phyloP scores from a whole-genome alignment of 306 rosid genomes.

The Malus sylvestris region DNA sequence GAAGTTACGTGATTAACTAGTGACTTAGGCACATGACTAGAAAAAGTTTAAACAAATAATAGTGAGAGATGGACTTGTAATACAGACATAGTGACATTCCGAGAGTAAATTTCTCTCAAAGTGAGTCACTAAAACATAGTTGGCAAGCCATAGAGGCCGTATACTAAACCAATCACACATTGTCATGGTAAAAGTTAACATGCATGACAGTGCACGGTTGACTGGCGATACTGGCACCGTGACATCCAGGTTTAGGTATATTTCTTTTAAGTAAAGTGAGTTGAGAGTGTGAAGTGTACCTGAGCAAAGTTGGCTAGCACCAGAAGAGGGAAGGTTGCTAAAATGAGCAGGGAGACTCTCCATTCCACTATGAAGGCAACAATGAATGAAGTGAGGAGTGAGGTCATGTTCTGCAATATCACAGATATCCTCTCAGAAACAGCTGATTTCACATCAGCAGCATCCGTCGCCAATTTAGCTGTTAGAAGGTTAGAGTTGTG shows the following conservation, averaged over 20 bases:
- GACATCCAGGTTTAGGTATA: background rate
- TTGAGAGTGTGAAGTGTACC: constrained; percentile 32
- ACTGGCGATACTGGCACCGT: background rate
- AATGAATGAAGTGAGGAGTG: constrained; percentile 90
- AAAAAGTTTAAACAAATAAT: too few species aligned
- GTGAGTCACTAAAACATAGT: too few species aligned
- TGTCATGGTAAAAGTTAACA: too few species aligned
- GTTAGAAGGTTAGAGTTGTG: constrained; percentile 92
- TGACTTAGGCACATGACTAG: too few species aligned
- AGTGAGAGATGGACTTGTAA: too few species aligned
- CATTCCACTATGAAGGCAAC: constrained; percentile 98
- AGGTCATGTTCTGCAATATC: constrained; percentile 90
- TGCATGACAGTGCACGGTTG: background rate
- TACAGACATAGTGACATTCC: too few species aligned
- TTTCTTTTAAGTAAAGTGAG: background rate
- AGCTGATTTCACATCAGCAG: constrained; percentile 95
- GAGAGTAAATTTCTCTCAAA: too few species aligned
- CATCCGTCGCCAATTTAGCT: constrained; percentile 83
- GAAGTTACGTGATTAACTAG: too few species aligned
- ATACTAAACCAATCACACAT: too few species aligned
- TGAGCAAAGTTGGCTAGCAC: constrained; percentile 97
- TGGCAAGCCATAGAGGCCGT: too few species aligned
- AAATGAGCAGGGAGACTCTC: constrained; percentile 94
- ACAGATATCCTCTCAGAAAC: constrained; percentile 97
- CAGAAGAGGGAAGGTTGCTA: constrained; percentile 84